These are phyloP conservation scores for Fusarium pseudonygamai DNA, from an alignment of 2,329 filamentous ascomycete genomes.

Conservation along the genomic window DNA sequence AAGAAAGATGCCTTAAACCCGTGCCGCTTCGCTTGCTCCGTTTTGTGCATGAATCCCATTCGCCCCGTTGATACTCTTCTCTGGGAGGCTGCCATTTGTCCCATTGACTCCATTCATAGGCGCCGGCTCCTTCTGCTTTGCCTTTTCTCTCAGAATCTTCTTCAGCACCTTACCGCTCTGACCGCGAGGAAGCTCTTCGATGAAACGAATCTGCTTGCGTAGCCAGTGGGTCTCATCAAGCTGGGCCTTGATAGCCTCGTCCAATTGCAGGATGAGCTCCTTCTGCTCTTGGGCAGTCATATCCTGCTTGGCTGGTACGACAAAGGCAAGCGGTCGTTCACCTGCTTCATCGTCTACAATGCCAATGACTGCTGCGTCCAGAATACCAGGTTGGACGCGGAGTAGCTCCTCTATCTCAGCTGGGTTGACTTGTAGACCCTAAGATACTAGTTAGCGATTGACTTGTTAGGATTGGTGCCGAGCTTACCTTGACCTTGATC, in stretches of 20 bases:
- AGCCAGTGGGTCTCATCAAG: neutral
- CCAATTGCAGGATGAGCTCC: neutral
- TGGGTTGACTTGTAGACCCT: neutral
- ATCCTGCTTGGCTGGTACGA: neutral
- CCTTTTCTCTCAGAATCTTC: neutral
- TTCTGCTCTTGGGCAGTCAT: neutral
- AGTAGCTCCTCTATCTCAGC: neutral
- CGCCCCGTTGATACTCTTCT: neutral
- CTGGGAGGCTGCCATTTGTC: rapidly evolving
- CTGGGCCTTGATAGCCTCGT: neutral
- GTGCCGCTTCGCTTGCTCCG: neutral
- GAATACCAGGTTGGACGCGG: neutral
- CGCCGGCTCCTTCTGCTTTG: neutral
- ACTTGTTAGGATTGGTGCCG: rapidly evolving
- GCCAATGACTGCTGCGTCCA: neutral
- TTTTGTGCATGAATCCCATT: neutral
- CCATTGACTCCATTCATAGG: neutral
- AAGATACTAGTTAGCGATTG: neutral
- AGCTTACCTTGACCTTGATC: slow-evolving; percentile 1
- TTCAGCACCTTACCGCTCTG: neutral
- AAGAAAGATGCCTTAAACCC: rapidly evolving
- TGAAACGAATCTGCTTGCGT: neutral
- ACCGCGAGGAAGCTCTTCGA: neutral
- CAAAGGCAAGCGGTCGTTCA: neutral
- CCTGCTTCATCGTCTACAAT: neutral